Percentiles rank a stretch among this genome's conserved stretches.
Evolutionary conservation across 345 rosid genomes (phyloP).

Genomic region (Syzygium oleosum): DNA sequence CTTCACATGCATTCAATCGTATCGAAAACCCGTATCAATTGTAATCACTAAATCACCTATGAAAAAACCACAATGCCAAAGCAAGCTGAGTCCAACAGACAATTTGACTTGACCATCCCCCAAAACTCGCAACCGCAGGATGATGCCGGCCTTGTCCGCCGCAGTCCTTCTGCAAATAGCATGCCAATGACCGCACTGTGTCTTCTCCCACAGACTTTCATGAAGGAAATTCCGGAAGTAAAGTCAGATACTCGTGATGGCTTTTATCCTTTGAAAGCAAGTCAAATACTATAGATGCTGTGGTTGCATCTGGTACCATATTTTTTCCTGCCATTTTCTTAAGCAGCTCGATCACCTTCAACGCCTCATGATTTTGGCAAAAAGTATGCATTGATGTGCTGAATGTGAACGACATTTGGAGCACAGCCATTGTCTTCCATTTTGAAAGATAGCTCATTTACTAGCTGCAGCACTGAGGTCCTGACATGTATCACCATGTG

Average conservation of each 20-base stretch:
- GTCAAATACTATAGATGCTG: slow-evolving; percentile 9
- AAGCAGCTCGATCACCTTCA: slow-evolving; percentile 15
- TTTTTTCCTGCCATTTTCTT: slow-evolving; percentile 23
- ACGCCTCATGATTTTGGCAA: neutral
- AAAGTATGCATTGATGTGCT: slow-evolving; percentile 5
- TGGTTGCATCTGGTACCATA: slow-evolving; percentile 6
- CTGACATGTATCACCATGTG: too few relatives aligned
- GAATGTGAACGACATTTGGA: slow-evolving; percentile 8
- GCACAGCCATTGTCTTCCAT: slow-evolving; percentile 21
- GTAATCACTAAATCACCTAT: neutral
- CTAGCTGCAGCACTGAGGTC: neutral
- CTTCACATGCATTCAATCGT: neutral
- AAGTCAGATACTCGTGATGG: slow-evolving; percentile 2
- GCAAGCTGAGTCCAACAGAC: neutral
- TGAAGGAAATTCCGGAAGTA: slow-evolving; percentile 22
- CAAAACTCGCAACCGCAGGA: neutral
- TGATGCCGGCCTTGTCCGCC: neutral
- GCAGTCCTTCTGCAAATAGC: neutral
- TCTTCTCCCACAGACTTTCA: neutral
- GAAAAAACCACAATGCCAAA: neutral
- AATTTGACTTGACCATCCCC: neutral
- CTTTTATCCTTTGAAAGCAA: slow-evolving; percentile 18
- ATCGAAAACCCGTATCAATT: neutral
- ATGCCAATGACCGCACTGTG: neutral
- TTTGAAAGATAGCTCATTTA: slow-evolving; percentile 1